Conservation (phyloP, 495 filamentous ascomycete genomes). For the Penicillium antarcticum region DNA sequence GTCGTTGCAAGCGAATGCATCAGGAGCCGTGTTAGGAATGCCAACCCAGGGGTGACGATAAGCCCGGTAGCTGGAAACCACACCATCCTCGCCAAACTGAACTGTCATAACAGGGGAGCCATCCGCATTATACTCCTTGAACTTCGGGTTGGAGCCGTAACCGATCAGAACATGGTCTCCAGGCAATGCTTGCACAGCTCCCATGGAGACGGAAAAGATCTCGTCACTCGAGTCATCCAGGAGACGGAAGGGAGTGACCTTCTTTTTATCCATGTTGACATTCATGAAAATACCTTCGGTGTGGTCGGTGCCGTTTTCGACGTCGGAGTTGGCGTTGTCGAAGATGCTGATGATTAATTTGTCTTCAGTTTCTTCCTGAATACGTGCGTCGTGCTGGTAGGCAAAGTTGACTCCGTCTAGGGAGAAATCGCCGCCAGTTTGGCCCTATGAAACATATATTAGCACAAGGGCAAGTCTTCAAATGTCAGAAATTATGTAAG, state of each 20-base stretch:
- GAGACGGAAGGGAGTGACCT: constrained; percentile 5
- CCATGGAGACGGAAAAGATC: constrained; percentile 36
- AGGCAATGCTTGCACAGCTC: constrained; percentile 31
- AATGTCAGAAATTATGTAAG: not conserved
- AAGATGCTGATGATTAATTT: constrained; percentile 20
- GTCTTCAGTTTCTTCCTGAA: constrained; percentile 7
- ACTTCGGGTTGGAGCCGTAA: constrained; percentile 40
- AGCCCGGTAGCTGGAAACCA: constrained; percentile 20
- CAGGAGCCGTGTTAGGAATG: constrained; percentile 11
- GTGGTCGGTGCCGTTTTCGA: constrained; percentile 7
- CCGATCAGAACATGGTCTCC: constrained; percentile 36
- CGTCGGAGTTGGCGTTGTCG: constrained; percentile 25
- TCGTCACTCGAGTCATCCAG: constrained; percentile 21
- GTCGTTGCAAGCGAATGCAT: constrained; percentile 13
- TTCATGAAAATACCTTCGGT: constrained; percentile 22
- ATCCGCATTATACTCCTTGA: constrained; percentile 38
- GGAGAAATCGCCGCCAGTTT: constrained; percentile 34
- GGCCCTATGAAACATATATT: constrained; percentile 11
- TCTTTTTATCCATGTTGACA: constrained; percentile 15
- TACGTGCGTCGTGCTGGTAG: constrained; percentile 29
- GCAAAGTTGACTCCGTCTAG: constrained; percentile 16
- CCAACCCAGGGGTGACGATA: constrained; percentile 22
- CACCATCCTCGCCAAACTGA: constrained; percentile 16
- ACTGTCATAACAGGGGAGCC: constrained; percentile 14
- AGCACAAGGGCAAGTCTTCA: not conserved